These are phyloP conservation scores for Asterella californica DNA, from an alignment of 225 moss, liverwort and hornwort genomes.

Conservation along the genomic window DNA sequence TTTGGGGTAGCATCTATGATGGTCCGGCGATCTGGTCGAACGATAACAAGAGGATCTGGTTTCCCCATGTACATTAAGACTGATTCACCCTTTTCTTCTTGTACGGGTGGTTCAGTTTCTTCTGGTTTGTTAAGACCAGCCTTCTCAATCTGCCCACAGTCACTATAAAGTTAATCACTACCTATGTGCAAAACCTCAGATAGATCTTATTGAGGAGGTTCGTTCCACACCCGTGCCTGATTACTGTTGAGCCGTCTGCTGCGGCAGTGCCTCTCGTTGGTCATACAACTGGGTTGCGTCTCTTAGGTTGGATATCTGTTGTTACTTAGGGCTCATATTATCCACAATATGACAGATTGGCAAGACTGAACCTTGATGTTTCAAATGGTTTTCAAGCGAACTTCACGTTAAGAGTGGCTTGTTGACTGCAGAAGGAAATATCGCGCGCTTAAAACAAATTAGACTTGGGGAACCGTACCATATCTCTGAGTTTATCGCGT, in stretches of 20 bases:
- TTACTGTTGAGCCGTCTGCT: neutral
- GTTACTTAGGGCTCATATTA: too few species aligned
- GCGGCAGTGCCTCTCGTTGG: neutral
- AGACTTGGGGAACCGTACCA: slow-evolving; percentile 40
- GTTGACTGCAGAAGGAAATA: neutral
- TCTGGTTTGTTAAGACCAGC: slow-evolving; percentile 56
- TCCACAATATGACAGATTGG: too few species aligned
- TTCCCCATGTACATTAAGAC: slow-evolving; percentile 45
- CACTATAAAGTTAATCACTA: slow-evolving; percentile 12
- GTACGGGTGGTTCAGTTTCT: slow-evolving; percentile 47
- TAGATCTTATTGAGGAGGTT: neutral
- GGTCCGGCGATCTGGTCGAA: slow-evolving; percentile 54
- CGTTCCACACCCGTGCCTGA: neutral
- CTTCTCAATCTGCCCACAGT: slow-evolving; percentile 41
- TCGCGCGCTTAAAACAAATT: neutral
- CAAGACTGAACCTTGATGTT: neutral
- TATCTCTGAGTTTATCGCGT: slow-evolving; percentile 66
- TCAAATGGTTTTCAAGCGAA: neutral
- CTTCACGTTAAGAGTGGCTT: neutral
- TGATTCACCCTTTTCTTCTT: slow-evolving; percentile 33
- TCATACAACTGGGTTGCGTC: neutral
- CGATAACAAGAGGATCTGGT: slow-evolving; percentile 63
- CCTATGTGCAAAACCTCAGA: neutral
- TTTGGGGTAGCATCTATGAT: slow-evolving; percentile 51
- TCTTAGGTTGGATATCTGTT: too few species aligned